Conservation (phyloP, 768 basidiomycete genomes). For the Suillus bovinus region DNA sequence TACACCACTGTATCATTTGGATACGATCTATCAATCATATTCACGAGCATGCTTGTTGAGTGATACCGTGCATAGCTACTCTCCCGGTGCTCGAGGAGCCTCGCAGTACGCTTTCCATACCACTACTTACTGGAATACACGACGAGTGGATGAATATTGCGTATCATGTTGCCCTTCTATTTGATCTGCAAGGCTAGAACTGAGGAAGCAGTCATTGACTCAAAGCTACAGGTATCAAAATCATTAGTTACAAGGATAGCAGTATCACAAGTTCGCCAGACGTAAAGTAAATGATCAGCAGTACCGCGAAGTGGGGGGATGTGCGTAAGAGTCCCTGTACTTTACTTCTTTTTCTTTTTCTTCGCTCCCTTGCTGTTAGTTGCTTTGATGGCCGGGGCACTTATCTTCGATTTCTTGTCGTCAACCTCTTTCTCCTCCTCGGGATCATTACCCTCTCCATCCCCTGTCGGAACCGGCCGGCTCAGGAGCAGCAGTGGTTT, state of each 20-base stretch:
- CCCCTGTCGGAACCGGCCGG: neutral
- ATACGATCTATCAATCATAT: too few species aligned
- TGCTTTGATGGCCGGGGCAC: slow-evolving; percentile 3
- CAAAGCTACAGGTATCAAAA: neutral
- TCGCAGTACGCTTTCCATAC: neutral
- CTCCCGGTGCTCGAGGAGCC: too few species aligned
- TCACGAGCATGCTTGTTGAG: neutral
- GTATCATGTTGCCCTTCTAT: neutral
- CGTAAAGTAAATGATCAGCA: slow-evolving; percentile 4
- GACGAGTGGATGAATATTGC: neutral
- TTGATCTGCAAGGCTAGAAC: neutral
- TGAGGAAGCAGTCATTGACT: neutral
- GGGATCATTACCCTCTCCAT: slow-evolving; percentile 8
- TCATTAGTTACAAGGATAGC: slow-evolving; percentile 1
- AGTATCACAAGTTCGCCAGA: neutral
- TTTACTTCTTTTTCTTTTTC: slow-evolving; percentile 19
- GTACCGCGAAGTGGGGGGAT: neutral
- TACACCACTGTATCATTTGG: too few species aligned
- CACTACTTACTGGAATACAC: neutral
- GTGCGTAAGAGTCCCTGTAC: neutral
- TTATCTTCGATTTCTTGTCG: neutral
- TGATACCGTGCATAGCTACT: neutral
- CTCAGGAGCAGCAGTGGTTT: slow-evolving; percentile 5
- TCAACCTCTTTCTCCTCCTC: neutral
- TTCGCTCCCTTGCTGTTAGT: slow-evolving; percentile 1